Conservation (phyloP, 2,329 filamentous ascomycete genomes). For the Aureobasidium sp. region DNA sequence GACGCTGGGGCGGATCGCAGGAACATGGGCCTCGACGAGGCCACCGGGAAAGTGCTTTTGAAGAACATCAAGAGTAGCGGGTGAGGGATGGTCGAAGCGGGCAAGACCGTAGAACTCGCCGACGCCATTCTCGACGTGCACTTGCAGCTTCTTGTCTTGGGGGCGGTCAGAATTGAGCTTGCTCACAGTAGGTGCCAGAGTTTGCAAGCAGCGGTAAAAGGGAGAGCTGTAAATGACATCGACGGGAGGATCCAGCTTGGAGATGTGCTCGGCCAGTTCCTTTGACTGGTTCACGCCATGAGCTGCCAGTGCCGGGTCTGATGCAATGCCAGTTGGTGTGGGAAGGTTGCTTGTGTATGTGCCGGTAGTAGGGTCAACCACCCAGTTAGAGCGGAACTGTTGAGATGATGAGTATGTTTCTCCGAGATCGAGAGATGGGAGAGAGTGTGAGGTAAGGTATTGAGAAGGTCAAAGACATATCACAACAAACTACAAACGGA, state of each 20-base stretch:
- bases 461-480: not conserved
- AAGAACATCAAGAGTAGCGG: conserved; percentile 57
- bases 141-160: conserved; percentile 24
- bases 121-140: conserved; percentile 36
- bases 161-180: conserved; percentile 30
- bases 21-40: conserved; percentile 40
- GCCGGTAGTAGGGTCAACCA: conserved; percentile 71
- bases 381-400: conserved; percentile 87
- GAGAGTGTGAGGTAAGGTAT: not conserved
- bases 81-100: conserved; percentile 74
- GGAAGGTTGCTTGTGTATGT: conserved; percentile 64
- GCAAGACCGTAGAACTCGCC: conserved; percentile 89
- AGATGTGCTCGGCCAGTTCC: conserved; percentile 62
- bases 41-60: conserved; percentile 58
- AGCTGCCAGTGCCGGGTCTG: conserved; percentile 78
- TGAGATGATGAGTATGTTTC: not conserved
- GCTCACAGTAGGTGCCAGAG: conserved; percentile 61
- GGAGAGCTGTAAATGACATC: conserved; percentile 75
- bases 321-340: conserved; percentile 79
- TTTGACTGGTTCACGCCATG: conserved; percentile 78
- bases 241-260: conserved; percentile 55
- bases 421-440: not conserved
- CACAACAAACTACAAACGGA: not conserved
- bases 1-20: conserved; percentile 58
- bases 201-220: conserved; percentile 83